Base-by-base conservation (phyloP, 2,329 filamentous ascomycete species). In the Neofusicoccum sp. region DNA sequence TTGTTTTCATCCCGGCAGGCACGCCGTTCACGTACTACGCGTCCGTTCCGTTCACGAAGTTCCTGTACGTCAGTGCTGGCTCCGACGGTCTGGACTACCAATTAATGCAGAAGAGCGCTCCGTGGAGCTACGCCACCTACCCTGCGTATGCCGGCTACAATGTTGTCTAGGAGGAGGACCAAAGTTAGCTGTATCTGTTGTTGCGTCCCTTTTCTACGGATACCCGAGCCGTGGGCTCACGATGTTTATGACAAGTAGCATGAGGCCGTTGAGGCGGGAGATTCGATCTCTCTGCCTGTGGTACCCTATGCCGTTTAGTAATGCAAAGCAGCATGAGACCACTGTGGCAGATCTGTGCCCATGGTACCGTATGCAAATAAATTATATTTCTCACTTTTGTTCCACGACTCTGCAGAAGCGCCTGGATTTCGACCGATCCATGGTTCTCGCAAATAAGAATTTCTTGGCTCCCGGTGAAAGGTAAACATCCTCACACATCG, bases 1-100 rank as follows among this genome's bases (percentile, higher is more conserved):
- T 77, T 6, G 70, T 73, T 6, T 78, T 78, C 58, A 69, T 78
- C 30, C 75, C 76, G 1, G 66, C 61, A 12, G 66, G 67, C 16
- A 72, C 68, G 1, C 61, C 62, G 4, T 76, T 73, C 48, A 70
- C 63, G 34, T 77, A 76, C 58, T 76, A 70, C 64, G 65, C 64
- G 8, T 64, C 63, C 41, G 61, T 61, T 9, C 64, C 62, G 30
- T 67, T 66, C 58, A 67, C 66, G 1, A 67, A 69, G 58, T 61
- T 68, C 14, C 57, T 69, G 60, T 67, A 69, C 62, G 65, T 70
- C 30, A 64, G 64, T 38, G 64, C 58, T 53, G 67, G 67, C 11
- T 51, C 40, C 9, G 61, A 68, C 30, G 65, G 65, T 5, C 30
- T 68, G 31, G 66, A 68, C 60, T 60, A 61, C 26, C 63, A 60